phyloP scores from a whole-genome alignment of 1,284 basidiomycete species.

The Papiliotrema nemorosa region DNA sequence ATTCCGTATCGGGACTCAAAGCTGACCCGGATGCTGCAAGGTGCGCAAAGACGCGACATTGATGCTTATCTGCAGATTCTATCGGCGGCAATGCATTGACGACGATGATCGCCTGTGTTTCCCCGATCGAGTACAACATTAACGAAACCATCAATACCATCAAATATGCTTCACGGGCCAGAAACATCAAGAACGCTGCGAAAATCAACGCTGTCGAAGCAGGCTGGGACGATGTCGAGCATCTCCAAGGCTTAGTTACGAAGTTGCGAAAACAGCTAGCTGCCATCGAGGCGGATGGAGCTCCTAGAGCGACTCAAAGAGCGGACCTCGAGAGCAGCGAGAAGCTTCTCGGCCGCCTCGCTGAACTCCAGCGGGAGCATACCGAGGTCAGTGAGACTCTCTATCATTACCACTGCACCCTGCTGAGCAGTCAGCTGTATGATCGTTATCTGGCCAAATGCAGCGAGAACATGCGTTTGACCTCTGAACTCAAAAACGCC shows the following conservation, averaged over 20 bases:
- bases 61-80: slow-evolving; percentile 58
- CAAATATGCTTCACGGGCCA: slow-evolving; percentile 95
- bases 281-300: slow-evolving; percentile 44
- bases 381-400: slow-evolving; percentile 31
- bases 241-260: slow-evolving; percentile 80
- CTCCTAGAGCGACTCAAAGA: slow-evolving; percentile 5
- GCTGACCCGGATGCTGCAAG: slow-evolving; percentile 82
- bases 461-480: slow-evolving; percentile 45
- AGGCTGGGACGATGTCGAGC: slow-evolving; percentile 97
- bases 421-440: slow-evolving; percentile 29
- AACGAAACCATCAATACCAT: slow-evolving; percentile 94
- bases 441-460: slow-evolving; percentile 42
- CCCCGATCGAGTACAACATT: slow-evolving; percentile 86
- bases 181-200: slow-evolving; percentile 95
- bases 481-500: slow-evolving; percentile 44
- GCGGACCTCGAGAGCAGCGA: slow-evolving; percentile 62
- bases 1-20: slow-evolving; percentile 97
- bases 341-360: slow-evolving; percentile 63
- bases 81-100: slow-evolving; percentile 98
- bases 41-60: background rate
- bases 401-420: background rate
- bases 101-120: slow-evolving; percentile 98
- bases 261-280: slow-evolving; percentile 84
- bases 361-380: slow-evolving; percentile 45
- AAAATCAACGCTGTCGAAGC: slow-evolving; percentile 91